Base-by-base conservation (phyloP, 768 basidiomycete genomes). In the Mycena filopes region DNA sequence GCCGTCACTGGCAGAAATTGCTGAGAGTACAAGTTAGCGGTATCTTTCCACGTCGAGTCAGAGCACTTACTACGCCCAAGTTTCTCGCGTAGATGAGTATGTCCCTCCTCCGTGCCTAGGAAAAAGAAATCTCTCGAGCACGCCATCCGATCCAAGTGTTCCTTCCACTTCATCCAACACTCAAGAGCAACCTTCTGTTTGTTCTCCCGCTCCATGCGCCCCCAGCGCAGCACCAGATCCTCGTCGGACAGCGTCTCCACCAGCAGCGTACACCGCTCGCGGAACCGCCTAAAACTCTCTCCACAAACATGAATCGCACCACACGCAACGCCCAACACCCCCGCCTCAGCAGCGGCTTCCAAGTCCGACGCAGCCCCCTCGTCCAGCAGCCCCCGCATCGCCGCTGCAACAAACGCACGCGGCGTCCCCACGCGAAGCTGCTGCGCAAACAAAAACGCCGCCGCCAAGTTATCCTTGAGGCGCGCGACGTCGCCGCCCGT, bases 151-250 rank as follows among this genome's bases (percentile, higher is more conserved):
- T 66, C 65, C 40, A 66, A 28, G 5, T 41, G 54, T n/a, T 40
- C 20, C 47, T 54, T 55, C 51, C 58, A 55, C 21, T 45, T 25
- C 13, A 33, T 26, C 65, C 64, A 66, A 46, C 64, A 66, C 11
- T 33, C 18, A 9, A 51, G 26, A 28, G 58, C 65, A 20, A 28
- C 65, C n/a, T 26, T 10, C 21, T 21, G 45, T 31, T 66, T 55
- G 38, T 23, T 26, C 65, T 79, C 79, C 28, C 21, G 9, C 46
- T 42, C 26, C 53, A 41, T 49, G 6, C 26, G 1, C 18, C 25
- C 23, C 65, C 65, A 66, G 3, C 51, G 26, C 41, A 9, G 6
- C 26, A 55, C 58, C 45, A 54, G 20, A 25, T 48, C 46, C 42
- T 21, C 42, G 45, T 65, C 64, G 26, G 57, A 36, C 4, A 60